Evolutionary conservation across 768 basidiomycete genomes (phyloP).

Genomic region (Tulasnella sp.): DNA sequence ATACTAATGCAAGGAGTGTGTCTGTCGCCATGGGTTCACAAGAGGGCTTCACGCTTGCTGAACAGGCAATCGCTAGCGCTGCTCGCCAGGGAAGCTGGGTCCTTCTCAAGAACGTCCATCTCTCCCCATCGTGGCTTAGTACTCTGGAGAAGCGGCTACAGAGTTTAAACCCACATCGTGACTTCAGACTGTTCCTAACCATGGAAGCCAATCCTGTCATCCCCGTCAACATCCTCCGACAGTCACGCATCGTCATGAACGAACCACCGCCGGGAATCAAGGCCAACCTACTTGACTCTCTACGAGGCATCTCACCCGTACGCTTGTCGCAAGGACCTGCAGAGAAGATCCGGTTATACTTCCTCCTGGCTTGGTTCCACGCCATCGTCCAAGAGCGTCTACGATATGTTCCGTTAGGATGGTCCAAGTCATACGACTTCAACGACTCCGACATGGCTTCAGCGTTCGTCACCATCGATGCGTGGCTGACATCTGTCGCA

Average conservation of each 20-base stretch:
- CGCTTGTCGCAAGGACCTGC: constrained; percentile 77
- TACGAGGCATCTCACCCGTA: constrained; percentile 57
- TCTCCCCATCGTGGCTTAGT: constrained; percentile 91
- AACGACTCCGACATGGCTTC: constrained; percentile 97
- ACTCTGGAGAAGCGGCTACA: constrained; percentile 95
- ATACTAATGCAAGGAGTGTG: constrained; percentile 61
- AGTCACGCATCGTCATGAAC: constrained; percentile 96
- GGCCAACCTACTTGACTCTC: constrained; percentile 86
- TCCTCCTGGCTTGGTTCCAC: constrained; percentile 98
- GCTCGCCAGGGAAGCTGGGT: constrained; percentile 95
- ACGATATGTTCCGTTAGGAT: constrained; percentile 90
- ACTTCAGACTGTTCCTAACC: constrained; percentile 94
- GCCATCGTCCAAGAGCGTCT: constrained; percentile 94
- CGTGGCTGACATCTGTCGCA: constrained; percentile 70
- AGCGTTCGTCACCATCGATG: constrained; percentile 83
- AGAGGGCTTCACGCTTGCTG: constrained; percentile 92
- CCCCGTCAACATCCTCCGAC: constrained; percentile 91
- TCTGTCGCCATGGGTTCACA: constrained; percentile 98
- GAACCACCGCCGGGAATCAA: constrained; percentile 96
- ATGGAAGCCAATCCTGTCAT: constrained; percentile 95
- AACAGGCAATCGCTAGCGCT: constrained; percentile 88
- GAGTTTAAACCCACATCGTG: constrained; percentile 75
- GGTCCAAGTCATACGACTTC: constrained; percentile 97
- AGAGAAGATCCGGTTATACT: constrained; percentile 87
- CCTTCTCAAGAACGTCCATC: constrained; percentile 91